Conservation (phyloP, 2,329 filamentous ascomycete species). For the Colletotrichum sp. region DNA sequence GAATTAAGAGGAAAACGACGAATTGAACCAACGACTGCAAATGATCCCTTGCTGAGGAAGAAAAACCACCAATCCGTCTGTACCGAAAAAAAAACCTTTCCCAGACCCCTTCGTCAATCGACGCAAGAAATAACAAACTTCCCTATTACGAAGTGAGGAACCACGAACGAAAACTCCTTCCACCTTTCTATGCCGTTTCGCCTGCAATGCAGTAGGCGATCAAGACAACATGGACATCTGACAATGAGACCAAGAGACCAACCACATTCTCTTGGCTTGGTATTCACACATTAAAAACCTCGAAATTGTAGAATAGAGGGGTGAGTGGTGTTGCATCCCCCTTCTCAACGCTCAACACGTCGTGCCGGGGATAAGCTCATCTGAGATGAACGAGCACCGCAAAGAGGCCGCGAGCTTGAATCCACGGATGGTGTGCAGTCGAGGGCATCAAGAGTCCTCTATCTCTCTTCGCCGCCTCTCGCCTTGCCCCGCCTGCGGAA, state of each 20-base stretch:
- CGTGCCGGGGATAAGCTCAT: constrained; percentile 15
- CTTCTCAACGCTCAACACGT: constrained; percentile 11
- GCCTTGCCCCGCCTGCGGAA: constrained; percentile 88
- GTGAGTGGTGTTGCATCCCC: not conserved
- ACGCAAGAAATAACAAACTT: constrained; percentile 15
- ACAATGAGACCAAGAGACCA: constrained; percentile 8
- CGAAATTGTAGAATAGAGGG: not conserved
- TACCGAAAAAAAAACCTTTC: constrained; percentile 1
- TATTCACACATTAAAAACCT: constrained; percentile 19
- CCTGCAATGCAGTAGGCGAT: constrained; percentile 19
- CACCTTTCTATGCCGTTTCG: constrained; percentile 18
- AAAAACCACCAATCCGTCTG: constrained; percentile 12
- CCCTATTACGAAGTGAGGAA: constrained; percentile 8
- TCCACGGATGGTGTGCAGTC: constrained; percentile 4
- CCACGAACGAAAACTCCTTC: constrained; percentile 3
- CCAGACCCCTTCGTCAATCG: not conserved
- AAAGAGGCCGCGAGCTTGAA: constrained; percentile 4
- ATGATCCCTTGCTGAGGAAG: not conserved
- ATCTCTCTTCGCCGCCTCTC: constrained; percentile 64
- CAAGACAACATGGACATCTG: constrained; percentile 15
- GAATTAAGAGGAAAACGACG: constrained; percentile 13
- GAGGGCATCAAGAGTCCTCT: constrained; percentile 10
- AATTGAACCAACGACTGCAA: constrained; percentile 1
- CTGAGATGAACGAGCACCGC: constrained; percentile 12
- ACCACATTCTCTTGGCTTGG: constrained; percentile 3